A percentile compares a stretch with the other conserved stretches of the same genome.
Conservation (phyloP, 345 rosid genomes). For the Brassica nigra region DNA sequence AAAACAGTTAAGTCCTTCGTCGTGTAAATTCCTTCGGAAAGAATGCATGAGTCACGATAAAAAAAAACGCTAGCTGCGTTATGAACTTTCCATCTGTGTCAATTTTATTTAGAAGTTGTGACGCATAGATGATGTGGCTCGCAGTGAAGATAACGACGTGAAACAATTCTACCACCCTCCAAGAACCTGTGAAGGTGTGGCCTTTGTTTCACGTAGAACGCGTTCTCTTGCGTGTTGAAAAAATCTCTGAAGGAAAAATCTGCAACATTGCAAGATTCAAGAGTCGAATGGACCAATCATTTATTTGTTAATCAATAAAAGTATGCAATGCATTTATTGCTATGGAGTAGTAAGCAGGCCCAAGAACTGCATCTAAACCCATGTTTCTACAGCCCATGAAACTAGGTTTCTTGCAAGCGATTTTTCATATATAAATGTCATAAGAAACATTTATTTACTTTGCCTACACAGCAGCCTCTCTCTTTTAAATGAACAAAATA, state of each 20-base stretch:
- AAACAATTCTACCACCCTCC: conserved; percentile 87
- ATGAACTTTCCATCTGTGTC: conserved; percentile 77
- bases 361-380: no score
- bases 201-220: conserved; percentile 78
- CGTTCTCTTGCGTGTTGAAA: conserved; percentile 84
- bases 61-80: conserved; percentile 64
- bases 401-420: no score
- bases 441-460: background rate
- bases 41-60: conserved; percentile 82
- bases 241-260: conserved; percentile 83
- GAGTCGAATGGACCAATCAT: conserved; percentile 79
- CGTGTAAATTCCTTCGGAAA: conserved; percentile 83
- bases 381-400: no score
- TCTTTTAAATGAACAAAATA: background rate
- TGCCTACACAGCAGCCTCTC: background rate
- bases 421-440: background rate
- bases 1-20: conserved; percentile 88
- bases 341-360: no score
- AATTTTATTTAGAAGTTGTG: conserved; percentile 73
- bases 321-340: no score
- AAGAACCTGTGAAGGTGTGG: conserved; percentile 75
- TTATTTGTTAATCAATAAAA: no score
- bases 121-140: conserved; percentile 89
- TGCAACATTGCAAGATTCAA: conserved; percentile 72
- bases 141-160: conserved; percentile 85